Base-by-base conservation (phyloP, 345 rosid genomes). In the Eutrema yunnanense region DNA sequence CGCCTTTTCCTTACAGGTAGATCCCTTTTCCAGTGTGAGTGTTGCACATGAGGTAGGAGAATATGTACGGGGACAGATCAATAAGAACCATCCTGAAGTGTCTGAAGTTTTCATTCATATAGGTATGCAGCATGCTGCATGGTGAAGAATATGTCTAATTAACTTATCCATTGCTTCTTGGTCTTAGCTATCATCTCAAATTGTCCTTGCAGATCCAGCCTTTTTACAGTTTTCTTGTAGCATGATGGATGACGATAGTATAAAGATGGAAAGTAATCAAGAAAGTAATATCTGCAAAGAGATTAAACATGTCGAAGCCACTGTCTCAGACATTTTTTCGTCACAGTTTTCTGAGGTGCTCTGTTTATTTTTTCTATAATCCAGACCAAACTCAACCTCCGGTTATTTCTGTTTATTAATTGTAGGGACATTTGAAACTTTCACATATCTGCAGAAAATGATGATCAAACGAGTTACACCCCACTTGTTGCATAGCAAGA, bases 51-150 rank as follows among this genome's bases (percentile, higher is more conserved):
- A 82, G 64, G 69, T 93, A 29, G 97, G 98, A 57, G 98, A 94
- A 82, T 82, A 71, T 57, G 96, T 94, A 67, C 90, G 96, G 26
- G 80, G 65, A 70, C 84, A 83, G 65, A 85, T 91, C 80, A 90
- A 85, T 74, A 70, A 70, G 54, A 83, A 79, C 56, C 91, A 89
- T 78, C 89, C 89, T 34, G 84, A 81, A 83, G 92, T 89, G 54
- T 80, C 98, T 30, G 97, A 93, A 82, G 92, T 86, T 77, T 94
- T 89, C 79, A 89, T 94, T 74, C 98, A 94, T 79, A 94, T 94
- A 82, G 98, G 98, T 94, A 83, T 66, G 53, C 59, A 27, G 50
- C 63, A 36, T 73, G 27, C 43, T 30, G 8, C 46, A 48, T 58
- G 67, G 44, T 30, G 33, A 54, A 49, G 56, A 65, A 66, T 46